Evolutionary conservation across 345 rosid species (phyloP).

Genomic region (Dimocarpus longan): DNA sequence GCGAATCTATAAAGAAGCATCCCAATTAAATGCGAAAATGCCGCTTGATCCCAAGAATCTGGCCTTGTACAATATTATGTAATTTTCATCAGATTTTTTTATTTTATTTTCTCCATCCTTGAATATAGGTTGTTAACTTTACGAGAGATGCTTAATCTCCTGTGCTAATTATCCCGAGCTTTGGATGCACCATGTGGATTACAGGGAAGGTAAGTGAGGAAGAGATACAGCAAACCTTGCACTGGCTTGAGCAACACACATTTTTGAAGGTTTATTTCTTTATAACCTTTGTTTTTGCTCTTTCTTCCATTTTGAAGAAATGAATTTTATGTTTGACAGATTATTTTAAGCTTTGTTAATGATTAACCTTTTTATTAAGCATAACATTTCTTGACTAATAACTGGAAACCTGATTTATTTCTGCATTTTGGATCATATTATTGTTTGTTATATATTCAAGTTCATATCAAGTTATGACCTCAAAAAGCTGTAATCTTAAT

Average conservation of each 20-base stretch:
- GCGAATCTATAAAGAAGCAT: constrained; percentile 51
- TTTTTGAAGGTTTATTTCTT: constrained; percentile 69
- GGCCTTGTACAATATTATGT: neutral
- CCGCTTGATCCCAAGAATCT: constrained; percentile 43
- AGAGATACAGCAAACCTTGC: constrained; percentile 86
- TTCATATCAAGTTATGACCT: neutral
- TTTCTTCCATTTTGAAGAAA: neutral
- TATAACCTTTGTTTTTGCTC: neutral
- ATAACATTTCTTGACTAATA: neutral
- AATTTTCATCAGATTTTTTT: constrained; percentile 13
- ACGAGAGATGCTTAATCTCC: constrained; percentile 88
- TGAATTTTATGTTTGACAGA: neutral
- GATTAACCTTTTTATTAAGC: neutral
- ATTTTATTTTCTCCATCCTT: neutral
- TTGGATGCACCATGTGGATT: constrained; percentile 92
- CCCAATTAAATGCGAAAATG: constrained; percentile 53
- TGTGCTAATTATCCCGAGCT: constrained; percentile 81
- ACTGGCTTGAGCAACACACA: constrained; percentile 64
- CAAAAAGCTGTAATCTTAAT: neutral
- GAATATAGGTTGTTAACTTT: constrained; percentile 72
- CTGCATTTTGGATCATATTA: neutral
- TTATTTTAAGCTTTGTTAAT: neutral
- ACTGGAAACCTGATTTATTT: neutral
- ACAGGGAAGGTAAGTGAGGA: constrained; percentile 84
- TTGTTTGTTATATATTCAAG: neutral